Evolutionary conservation across 441 rosid species (phyloP), one percentile per base, ranked within the genome.

Genomic region (Erodium texanum): DNA sequence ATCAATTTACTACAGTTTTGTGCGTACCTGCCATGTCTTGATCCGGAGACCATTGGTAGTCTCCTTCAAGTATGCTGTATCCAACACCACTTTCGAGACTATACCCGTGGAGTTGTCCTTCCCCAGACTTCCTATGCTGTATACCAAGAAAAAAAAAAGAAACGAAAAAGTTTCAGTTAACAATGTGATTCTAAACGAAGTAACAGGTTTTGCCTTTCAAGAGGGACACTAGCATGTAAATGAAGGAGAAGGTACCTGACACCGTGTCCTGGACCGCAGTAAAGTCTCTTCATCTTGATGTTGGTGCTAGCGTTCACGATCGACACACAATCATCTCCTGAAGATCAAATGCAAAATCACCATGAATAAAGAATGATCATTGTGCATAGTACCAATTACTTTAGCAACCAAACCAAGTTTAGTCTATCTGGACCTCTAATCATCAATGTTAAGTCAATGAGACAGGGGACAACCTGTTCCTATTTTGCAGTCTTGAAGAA

Each of bases 201-300:
- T n/a, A n/a, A n/a, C 16, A 15, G 19, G 56, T 48, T 48, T 50
- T n/a, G 19, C 5, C 20, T 8, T 50, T 34, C 7, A 8, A 34
- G 38, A 34, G 38, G 38, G 38, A 34, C 38, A 34, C 38, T 34
- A 34, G 4, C 7, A 34, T 34, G 38, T 34, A 34, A 34, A 34
- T 8, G 38, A 8, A 34, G 24, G 5, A 8, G 48, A 50, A 22
- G 10, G 43, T 77, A 92, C 99, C 97, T 94, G 76, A 92, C 78
- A 66, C 98, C 99, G 76, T 94, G 99, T 38, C 99, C 98, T 24
- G 99, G 98, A 71, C 99, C 99, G 73, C 97, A 92, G 41, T 75
- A 92, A 22, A 92, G 73, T 70, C 81, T 79, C 84, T 89, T 88
- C 96, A 94, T 92, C 82, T 84, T 92, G 75, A 94, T 87, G 68